These are phyloP conservation scores for Sporothrix dimorphospora DNA, from an alignment of 2,329 filamentous ascomycete species.

Conservation along the genomic window DNA sequence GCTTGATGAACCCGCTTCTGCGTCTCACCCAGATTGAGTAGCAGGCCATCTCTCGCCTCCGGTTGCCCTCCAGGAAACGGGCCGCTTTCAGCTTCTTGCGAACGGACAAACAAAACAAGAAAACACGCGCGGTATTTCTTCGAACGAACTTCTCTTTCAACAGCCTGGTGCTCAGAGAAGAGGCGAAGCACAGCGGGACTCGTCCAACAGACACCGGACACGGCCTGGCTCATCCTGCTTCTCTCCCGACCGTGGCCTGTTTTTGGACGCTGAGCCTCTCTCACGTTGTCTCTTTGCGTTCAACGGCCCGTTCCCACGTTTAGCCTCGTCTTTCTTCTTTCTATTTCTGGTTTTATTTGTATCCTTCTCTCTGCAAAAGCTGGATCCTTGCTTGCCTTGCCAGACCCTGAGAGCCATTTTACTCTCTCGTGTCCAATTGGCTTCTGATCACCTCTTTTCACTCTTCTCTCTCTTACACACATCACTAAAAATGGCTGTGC, in stretches of 20 bases:
- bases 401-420: neutral
- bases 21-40: conserved; percentile 19
- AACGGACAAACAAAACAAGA: conserved; percentile 19
- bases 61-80: neutral
- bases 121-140: neutral
- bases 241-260: conserved; percentile 15
- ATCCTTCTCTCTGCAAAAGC: neutral
- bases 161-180: neutral
- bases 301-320: conserved; percentile 19
- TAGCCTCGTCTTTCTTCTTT: conserved; percentile 27
- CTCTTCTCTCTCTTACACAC: neutral
- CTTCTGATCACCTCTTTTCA: neutral
- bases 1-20: conserved; percentile 5
- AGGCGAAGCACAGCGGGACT: conserved; percentile 12
- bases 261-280: conserved; percentile 8
- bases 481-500: conserved; percentile 41
- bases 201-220: conserved; percentile 7
- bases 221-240: conserved; percentile 9
- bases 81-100: neutral
- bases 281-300: neutral
- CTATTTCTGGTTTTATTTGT: conserved; percentile 14
- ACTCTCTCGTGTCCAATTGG: neutral
- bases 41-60: neutral
- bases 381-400: neutral
- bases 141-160: neutral